phyloP scores from a whole-genome alignment of 2,329 filamentous ascomycete species.

The Claviceps spartinae region DNA sequence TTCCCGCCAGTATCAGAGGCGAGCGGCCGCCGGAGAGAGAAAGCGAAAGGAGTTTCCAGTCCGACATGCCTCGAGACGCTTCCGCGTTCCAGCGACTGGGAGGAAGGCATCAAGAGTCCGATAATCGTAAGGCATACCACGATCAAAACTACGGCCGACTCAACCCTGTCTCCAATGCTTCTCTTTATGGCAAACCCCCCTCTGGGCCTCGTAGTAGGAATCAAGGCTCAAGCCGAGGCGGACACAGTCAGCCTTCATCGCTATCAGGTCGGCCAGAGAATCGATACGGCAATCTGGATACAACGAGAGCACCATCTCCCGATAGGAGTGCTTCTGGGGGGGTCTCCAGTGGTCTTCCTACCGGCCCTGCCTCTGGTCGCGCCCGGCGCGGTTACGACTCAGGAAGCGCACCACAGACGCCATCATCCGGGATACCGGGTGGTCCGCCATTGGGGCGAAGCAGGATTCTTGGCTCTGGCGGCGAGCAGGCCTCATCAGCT shows the following conservation, averaged over 20 bases:
- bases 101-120: slow-evolving; percentile 28
- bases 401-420: slow-evolving; percentile 17
- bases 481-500: slow-evolving; percentile 12
- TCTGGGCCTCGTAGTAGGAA: slow-evolving; percentile 43
- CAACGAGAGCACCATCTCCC: slow-evolving; percentile 29
- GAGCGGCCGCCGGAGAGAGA: slow-evolving; percentile 29
- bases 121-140: slow-evolving; percentile 37
- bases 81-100: slow-evolving; percentile 23
- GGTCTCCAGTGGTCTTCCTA: slow-evolving; percentile 38
- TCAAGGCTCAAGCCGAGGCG: slow-evolving; percentile 26
- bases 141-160: slow-evolving; percentile 51
- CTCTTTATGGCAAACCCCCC: slow-evolving; percentile 29
- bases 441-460: slow-evolving; percentile 27
- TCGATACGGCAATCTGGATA: slow-evolving; percentile 27
- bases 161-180: slow-evolving; percentile 31
- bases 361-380: slow-evolving; percentile 37
- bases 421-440: slow-evolving; percentile 14
- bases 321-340: slow-evolving; percentile 21
- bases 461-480: slow-evolving; percentile 21
- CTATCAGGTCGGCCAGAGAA: slow-evolving; percentile 19
- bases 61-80: slow-evolving; percentile 27
- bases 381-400: slow-evolving; percentile 31
- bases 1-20: slow-evolving; percentile 15
- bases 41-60: slow-evolving; percentile 13
- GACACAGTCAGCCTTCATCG: slow-evolving; percentile 18